Conservation (phyloP, 208 protist species). For the Crithidia expoeki region DNA sequence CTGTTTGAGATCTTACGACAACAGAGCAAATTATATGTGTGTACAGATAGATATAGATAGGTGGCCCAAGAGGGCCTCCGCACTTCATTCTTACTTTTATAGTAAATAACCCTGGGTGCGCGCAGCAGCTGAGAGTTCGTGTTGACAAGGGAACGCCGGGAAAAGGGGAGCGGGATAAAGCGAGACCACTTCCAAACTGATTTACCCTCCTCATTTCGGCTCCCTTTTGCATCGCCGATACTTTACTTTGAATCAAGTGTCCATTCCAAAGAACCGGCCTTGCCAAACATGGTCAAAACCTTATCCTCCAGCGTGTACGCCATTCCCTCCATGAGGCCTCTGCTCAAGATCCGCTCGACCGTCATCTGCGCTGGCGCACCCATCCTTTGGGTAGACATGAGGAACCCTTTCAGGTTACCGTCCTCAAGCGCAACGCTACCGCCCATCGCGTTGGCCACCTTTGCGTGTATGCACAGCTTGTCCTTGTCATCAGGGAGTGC, state of each 20-base stretch:
- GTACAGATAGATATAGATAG: too few relatives aligned
- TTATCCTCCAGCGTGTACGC: constrained; percentile 27
- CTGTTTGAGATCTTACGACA: too few relatives aligned
- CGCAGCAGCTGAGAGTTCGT: background rate
- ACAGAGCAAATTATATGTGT: too few relatives aligned
- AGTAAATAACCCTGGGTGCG: too few relatives aligned
- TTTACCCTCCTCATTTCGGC: too few relatives aligned
- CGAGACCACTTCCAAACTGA: too few relatives aligned
- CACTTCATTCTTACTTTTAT: too few relatives aligned
- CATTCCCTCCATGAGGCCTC: constrained; percentile 47
- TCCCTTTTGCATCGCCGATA: background rate
- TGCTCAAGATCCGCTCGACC: constrained; percentile 43
- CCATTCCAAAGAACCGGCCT: constrained; percentile 39
- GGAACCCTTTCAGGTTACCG: constrained; percentile 41
- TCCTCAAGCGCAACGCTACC: constrained; percentile 30
- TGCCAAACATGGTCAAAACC: constrained; percentile 36
- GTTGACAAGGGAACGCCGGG: too few relatives aligned
- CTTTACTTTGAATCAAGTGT: background rate
- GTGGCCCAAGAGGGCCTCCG: too few relatives aligned
- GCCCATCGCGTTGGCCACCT: constrained; percentile 45
- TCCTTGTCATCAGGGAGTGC: constrained; percentile 1
- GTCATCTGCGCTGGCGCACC: constrained; percentile 36
- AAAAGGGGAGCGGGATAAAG: too few relatives aligned
- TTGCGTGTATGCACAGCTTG: constrained; percentile 22
- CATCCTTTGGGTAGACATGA: constrained; percentile 50